Conservation (phyloP, 2,329 filamentous ascomycete species). For the Monosporascus sp. region DNA sequence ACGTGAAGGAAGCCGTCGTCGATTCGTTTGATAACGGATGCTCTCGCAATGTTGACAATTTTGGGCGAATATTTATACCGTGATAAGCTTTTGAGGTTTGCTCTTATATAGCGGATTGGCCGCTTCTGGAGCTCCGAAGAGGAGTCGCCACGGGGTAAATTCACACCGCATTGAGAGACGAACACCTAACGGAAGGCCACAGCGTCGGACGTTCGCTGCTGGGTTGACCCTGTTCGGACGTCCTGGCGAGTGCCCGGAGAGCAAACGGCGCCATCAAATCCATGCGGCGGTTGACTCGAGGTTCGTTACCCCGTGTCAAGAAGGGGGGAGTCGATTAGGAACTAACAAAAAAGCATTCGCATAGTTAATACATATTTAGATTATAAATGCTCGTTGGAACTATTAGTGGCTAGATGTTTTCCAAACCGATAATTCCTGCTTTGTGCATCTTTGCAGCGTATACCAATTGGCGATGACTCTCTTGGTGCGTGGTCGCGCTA, state of each 20-base stretch:
- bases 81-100: no score
- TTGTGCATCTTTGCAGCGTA: no score
- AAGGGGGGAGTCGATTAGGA: no score
- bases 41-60: background rate
- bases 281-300: background rate
- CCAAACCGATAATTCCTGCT: no score
- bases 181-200: background rate
- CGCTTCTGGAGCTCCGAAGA: background rate
- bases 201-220: background rate
- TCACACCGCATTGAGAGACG: background rate
- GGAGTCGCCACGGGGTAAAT: background rate
- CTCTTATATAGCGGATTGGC: background rate
- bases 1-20: background rate
- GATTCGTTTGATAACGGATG: background rate
- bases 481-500: no score
- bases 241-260: background rate
- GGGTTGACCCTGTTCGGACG: background rate
- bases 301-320: no score
- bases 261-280: background rate
- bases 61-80: background rate
- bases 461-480: no score
- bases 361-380: no score
- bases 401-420: no score
- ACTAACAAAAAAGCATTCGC: no score
- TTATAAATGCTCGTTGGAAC: no score